Base-by-base conservation (phyloP, 2,329 filamentous ascomycete species). In the Nakataea oryzae region DNA sequence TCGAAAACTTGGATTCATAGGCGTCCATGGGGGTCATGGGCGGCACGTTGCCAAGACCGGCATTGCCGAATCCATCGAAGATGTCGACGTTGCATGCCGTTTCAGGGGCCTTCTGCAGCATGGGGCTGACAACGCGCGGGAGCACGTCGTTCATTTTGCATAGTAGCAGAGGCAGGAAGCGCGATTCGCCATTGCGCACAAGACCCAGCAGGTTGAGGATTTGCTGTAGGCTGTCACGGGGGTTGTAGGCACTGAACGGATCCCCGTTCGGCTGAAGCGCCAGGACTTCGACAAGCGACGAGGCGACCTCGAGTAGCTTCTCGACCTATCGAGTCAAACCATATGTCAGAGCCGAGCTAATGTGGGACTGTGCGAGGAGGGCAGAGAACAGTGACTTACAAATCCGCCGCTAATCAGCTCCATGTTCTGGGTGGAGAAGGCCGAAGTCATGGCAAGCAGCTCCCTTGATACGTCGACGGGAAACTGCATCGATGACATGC, bases 271-370 rank as follows among this genome's bases (percentile, higher is more conserved):
- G 83, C 59, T 86, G 84, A 60, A 86, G 79, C 11, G 86, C 81
- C 62, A 96, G 84, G 27, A 90, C 86, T 65, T 93, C 89, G 9
- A 83, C 87, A 64, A 95, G 78, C 21, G 86, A 86, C 71, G 83
- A 88, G 14, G 89, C 86, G 47, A 93, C 83, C 66, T 93, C 88
- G 67, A 95, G 84, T 14, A 96, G 76, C 71, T 93, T 93, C 70
- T 93, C 90, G 64, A 95, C 85, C 84, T 87, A 30, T 14, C 41
- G 41, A 21, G 41, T n/a, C 41, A 1, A 12, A 12, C 29, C 7
- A 34, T 62, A 9, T n/a, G 50, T 60, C 55, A 60, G 41, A 6
- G 21, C 2, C 34, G 21, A 47, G 34, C 2, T 32, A 65, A 63
- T 32, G n/a, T 3, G 24, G 63, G 21, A 2, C 34, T 21, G 17